Base-by-base conservation (phyloP, 1,284 basidiomycete genomes). In the Austropuccinia psidii region DNA sequence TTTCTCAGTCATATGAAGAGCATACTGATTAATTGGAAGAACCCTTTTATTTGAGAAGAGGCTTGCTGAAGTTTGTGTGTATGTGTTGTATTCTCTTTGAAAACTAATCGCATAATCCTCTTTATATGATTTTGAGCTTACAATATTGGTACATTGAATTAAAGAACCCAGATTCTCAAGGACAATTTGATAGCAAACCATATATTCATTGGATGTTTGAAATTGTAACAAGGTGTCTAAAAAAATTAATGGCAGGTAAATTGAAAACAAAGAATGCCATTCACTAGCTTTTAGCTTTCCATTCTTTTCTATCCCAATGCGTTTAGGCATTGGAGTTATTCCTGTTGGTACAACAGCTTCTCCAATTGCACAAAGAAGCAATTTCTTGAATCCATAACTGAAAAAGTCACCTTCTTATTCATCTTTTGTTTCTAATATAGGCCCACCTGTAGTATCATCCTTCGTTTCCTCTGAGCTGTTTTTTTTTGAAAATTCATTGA, bases 131-230 rank as follows among this genome's bases (percentile, higher is more conserved):
- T 15, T 21, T 39, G 58, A 17, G 21, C 58, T 21, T 17, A 45
- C 21, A 62, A 75, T 39, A 52, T 43, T 4, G 47, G 75, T 75
- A 39, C 72, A 75, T 9, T 49, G 27, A 7, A 75, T 66, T 21
- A 75, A 33, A 39, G 61, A 45, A 54, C 47, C 33, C 4, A 75
- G 43, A 61, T 74, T 75, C 29, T 62, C 15, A 11, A 61, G 41
- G 39, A 45, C 2, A 31, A 67, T 8, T 29, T 17, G 8, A 3
- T n/a, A n/a, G n/a, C n/a, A n/a, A n/a, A n/a, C n/a, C n/a, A n/a
- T n/a, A n/a, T n/a, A n/a, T 41, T 2, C 43, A n/a, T 49, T 8
- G 2, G 19, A 6, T 21, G 29, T 24, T 33, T 66, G 24, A 29
- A 31, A 0, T 19, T 57, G 11, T 11, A 58, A 19, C 37, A 64